phyloP scores from a whole-genome alignment of 2,329 filamentous ascomycete species.

The Colletotrichum simmondsii region DNA sequence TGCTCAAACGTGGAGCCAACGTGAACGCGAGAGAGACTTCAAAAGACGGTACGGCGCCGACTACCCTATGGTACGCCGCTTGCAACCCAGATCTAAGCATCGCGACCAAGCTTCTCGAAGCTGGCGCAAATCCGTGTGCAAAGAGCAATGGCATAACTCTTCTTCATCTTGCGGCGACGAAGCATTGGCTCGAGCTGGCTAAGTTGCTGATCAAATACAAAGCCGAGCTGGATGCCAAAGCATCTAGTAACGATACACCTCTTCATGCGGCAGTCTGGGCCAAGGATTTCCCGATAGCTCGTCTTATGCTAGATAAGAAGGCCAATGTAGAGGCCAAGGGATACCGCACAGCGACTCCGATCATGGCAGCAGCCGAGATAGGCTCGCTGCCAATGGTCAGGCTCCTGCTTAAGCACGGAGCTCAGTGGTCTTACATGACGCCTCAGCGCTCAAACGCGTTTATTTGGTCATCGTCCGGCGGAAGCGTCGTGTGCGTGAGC shows the following conservation, averaged over 20 bases:
- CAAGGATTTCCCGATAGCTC: slow-evolving; percentile 7
- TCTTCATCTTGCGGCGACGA: slow-evolving; percentile 6
- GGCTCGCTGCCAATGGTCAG: slow-evolving; percentile 7
- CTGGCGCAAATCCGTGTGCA: background rate
- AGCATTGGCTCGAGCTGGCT: background rate
- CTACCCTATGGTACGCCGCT: slow-evolving; percentile 6
- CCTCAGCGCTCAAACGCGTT: slow-evolving; percentile 13
- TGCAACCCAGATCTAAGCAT: background rate
- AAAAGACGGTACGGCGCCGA: background rate
- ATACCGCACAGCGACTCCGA: background rate
- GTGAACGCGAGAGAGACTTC: slow-evolving; percentile 11
- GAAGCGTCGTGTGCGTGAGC: background rate
- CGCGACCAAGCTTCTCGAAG: slow-evolving; percentile 6
- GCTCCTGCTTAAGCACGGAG: slow-evolving; percentile 14
- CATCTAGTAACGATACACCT: background rate
- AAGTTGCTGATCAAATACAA: slow-evolving; percentile 3
- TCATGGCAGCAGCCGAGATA: slow-evolving; percentile 5
- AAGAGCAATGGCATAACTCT: slow-evolving; percentile 14
- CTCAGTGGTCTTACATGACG: slow-evolving; percentile 3
- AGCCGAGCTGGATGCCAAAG: slow-evolving; percentile 1
- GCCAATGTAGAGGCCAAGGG: slow-evolving; percentile 1
- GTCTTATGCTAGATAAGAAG: slow-evolving; percentile 12
- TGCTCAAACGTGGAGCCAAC: slow-evolving; percentile 12
- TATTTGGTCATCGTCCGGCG: background rate
- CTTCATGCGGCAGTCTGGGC: slow-evolving; percentile 9